Conservation (phyloP, 2,329 filamentous ascomycete genomes). For the Reticulascus tulasneorum region DNA sequence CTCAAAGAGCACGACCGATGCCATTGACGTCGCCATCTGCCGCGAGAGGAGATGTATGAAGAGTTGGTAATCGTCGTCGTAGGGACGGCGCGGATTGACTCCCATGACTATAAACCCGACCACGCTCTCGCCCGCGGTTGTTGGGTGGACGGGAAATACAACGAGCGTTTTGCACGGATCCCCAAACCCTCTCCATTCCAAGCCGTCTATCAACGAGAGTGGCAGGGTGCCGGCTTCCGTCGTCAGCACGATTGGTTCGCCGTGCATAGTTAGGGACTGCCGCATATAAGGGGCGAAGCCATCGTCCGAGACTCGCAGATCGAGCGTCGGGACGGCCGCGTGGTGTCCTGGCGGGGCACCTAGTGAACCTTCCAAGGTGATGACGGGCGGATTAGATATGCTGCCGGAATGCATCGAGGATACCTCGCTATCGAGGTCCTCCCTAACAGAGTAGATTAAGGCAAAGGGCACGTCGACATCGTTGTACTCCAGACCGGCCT, state of each 20-base stretch:
- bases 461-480: constrained; percentile 73
- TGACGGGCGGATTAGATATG: constrained; percentile 55
- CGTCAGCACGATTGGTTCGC: constrained; percentile 63
- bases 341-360: constrained; percentile 64
- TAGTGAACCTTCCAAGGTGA: constrained; percentile 67
- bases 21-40: constrained; percentile 74
- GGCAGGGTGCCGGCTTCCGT: constrained; percentile 65
- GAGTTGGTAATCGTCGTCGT: constrained; percentile 74
- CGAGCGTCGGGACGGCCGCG: constrained; percentile 57
- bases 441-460: constrained; percentile 70
- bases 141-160: constrained; percentile 75
- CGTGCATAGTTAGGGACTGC: constrained; percentile 64
- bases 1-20: constrained; percentile 77
- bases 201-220: constrained; percentile 57
- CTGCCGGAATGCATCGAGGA: constrained; percentile 69
- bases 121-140: constrained; percentile 63
- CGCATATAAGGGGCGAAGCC: constrained; percentile 75
- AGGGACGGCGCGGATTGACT: constrained; percentile 72
- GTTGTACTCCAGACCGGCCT: constrained; percentile 67
- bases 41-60: constrained; percentile 72
- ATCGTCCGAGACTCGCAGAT: constrained; percentile 64
- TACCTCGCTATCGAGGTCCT: constrained; percentile 67
- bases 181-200: constrained; percentile 68
- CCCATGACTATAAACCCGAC: constrained; percentile 78
- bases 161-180: constrained; percentile 68